Conservation (phyloP, 1,284 basidiomycete genomes). For the Cystobasidium sp. region DNA sequence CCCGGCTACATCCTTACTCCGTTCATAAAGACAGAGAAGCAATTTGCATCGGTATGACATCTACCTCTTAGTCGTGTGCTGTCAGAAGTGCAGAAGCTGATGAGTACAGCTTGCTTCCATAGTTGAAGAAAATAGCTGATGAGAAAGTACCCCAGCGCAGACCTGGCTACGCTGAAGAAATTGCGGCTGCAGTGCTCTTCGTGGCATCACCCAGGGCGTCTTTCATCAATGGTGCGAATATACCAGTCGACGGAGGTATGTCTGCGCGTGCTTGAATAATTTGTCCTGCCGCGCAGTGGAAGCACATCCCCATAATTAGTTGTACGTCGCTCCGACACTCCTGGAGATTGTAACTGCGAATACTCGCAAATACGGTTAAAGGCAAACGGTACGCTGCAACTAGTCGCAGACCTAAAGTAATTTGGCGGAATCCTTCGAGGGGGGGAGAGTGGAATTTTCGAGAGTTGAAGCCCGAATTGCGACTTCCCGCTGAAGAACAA, state of each 20-base stretch:
- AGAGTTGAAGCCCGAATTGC: too few species aligned
- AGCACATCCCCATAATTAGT: too few species aligned
- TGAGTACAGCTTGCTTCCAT: not conserved
- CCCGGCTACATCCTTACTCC: conserved; percentile 15
- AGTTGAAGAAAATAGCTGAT: conserved; percentile 11
- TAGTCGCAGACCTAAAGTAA: too few species aligned
- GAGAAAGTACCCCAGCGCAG: conserved; percentile 4
- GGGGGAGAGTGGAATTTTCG: too few species aligned
- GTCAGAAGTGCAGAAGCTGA: not conserved
- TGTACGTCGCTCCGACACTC: too few species aligned
- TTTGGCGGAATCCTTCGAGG: too few species aligned
- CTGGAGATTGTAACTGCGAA: too few species aligned
- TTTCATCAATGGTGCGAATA: conserved; percentile 26
- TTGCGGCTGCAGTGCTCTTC: conserved; percentile 19
- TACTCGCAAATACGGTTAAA: too few species aligned
- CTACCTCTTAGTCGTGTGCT: not conserved
- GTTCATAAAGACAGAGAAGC: conserved; percentile 17
- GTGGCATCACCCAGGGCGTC: conserved; percentile 11
- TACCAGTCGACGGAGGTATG: conserved; percentile 16
- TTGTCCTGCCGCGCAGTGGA: not conserved
- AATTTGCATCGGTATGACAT: conserved; percentile 4
- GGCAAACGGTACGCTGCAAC: too few species aligned
- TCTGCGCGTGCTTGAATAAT: not conserved
- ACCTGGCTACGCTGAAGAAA: conserved; percentile 25
- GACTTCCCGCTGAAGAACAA: too few species aligned